Percentiles rank a stretch among this genome's conserved stretches.
These are phyloP conservation scores for Asterochloris sp. DNA, from an alignment of 139 green algal genomes.

Conservation along the genomic window DNA sequence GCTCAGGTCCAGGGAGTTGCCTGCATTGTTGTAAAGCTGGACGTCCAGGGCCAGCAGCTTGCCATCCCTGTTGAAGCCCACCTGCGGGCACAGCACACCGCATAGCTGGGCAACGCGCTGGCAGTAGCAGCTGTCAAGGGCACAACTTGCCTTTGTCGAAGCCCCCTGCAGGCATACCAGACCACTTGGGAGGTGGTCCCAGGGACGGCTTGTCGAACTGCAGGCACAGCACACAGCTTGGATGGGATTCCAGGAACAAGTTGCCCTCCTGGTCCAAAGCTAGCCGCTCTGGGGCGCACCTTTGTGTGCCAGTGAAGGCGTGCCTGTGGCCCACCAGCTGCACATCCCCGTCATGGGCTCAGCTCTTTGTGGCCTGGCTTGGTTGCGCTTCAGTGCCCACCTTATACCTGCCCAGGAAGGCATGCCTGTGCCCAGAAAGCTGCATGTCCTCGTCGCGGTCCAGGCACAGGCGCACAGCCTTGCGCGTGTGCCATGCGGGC, in stretches of 20 bases:
- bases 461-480: conserved; percentile 73
- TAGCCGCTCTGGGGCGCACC: not conserved
- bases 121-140: too few relatives aligned
- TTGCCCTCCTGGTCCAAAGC: too few relatives aligned
- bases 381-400: not conserved
- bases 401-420: conserved; percentile 83
- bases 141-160: too few relatives aligned
- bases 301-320: not conserved
- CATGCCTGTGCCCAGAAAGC: conserved; percentile 83
- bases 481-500: conserved; percentile 65
- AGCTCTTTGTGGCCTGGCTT: too few relatives aligned
- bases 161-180: not conserved
- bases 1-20: conserved; percentile 82
- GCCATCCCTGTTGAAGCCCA: conserved; percentile 66
- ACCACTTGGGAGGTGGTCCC: not conserved
- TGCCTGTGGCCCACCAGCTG: not conserved
- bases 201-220: too few relatives aligned
- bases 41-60: conserved; percentile 73
- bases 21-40: conserved; percentile 88
- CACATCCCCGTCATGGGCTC: not conserved
- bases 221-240: too few relatives aligned
- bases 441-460: conserved; percentile 95
- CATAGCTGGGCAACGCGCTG: not conserved
- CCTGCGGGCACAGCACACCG: conserved; percentile 22
- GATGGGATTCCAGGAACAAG: not conserved